phyloP scores from a whole-genome alignment of 192 early-diverging fungal genomes.

The Linderina pennispora region DNA sequence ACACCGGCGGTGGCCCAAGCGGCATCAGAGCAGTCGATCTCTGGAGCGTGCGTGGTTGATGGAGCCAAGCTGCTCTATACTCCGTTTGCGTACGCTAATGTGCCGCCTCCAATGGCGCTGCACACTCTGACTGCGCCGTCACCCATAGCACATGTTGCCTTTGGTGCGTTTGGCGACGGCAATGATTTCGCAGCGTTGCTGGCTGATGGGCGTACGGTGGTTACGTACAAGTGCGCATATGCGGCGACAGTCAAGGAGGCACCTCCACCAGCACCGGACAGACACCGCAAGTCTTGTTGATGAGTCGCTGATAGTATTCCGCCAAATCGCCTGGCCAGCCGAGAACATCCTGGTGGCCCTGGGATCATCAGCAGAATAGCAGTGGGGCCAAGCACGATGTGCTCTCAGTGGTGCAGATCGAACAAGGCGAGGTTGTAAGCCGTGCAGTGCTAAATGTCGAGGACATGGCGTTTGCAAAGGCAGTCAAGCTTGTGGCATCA shows the following conservation, averaged over 20 bases:
- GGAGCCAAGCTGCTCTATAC: conserved; percentile 48
- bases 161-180: conserved; percentile 53
- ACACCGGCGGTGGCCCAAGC: conserved; percentile 14
- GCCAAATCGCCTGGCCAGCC: conserved; percentile 67
- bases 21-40: conserved; percentile 13
- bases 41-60: conserved; percentile 72
- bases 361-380: conserved; percentile 34
- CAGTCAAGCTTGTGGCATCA: background rate
- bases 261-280: conserved; percentile 25
- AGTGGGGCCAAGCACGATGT: conserved; percentile 14
- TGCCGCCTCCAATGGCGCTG: conserved; percentile 91
- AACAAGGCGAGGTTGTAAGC: conserved; percentile 17
- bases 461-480: background rate
- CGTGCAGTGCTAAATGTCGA: conserved; percentile 3
- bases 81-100: conserved; percentile 61
- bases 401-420: conserved; percentile 41
- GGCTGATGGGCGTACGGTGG: conserved; percentile 44
- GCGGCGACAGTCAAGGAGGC: conserved; percentile 9
- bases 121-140: conserved; percentile 6
- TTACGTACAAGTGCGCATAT: conserved; percentile 8
- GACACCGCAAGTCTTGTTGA: too few relatives aligned
- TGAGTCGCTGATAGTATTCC: too few relatives aligned
- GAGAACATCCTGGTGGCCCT: conserved; percentile 51
- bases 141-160: conserved; percentile 54
- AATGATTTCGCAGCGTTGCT: conserved; percentile 70